Evolutionary conservation across 805 yeast species (phyloP).

Genomic region (Isabelozyma gotoi): DNA sequence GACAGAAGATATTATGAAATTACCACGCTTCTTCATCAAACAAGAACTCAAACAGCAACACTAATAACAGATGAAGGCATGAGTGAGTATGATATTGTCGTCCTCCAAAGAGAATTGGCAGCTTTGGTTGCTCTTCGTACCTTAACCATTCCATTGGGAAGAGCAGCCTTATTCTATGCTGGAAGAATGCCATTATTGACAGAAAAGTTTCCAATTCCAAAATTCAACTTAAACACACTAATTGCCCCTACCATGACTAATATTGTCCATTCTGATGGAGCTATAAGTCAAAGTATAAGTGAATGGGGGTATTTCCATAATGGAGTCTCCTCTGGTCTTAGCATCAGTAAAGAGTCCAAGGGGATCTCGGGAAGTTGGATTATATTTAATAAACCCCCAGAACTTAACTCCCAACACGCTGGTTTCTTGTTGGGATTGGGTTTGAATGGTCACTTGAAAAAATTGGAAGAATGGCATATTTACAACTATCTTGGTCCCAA

Average conservation of each 20-base stretch:
- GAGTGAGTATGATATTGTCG: slow-evolving; percentile 56
- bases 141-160: slow-evolving; percentile 71
- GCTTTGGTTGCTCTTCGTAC: slow-evolving; percentile 67
- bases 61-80: slow-evolving; percentile 35
- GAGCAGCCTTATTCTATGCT: slow-evolving; percentile 70
- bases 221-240: slow-evolving; percentile 64
- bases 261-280: slow-evolving; percentile 56
- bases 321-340: slow-evolving; percentile 86
- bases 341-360: slow-evolving; percentile 63
- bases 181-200: slow-evolving; percentile 77
- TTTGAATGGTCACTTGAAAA: slow-evolving; percentile 79
- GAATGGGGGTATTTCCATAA: slow-evolving; percentile 91
- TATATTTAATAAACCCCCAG: slow-evolving; percentile 75
- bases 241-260: slow-evolving; percentile 67
- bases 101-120: slow-evolving; percentile 59
- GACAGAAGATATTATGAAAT: slow-evolving; percentile 83
- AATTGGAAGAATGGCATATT: slow-evolving; percentile 93
- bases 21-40: slow-evolving; percentile 67
- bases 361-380: slow-evolving; percentile 91
- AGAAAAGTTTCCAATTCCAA: slow-evolving; percentile 79
- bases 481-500: slow-evolving; percentile 92
- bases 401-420: slow-evolving; percentile 79
- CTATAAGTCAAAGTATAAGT: slow-evolving; percentile 46
- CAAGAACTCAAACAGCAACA: slow-evolving; percentile 58
- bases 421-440: slow-evolving; percentile 95